Conservation (phyloP, 352 stramenopile genomes). For the Globisporangium camurandrum region DNA sequence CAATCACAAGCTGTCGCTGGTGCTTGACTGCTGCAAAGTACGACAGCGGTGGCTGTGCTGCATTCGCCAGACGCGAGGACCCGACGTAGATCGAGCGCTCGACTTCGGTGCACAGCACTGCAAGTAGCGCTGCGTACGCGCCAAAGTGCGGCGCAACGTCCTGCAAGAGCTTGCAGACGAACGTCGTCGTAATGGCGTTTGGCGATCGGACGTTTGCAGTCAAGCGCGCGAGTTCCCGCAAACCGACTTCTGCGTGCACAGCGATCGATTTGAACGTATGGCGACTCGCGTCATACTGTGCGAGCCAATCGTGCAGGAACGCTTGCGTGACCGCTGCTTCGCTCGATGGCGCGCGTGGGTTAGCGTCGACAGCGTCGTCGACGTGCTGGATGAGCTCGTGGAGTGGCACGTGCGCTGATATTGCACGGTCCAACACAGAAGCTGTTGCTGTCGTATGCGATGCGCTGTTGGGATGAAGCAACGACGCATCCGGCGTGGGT, state of each 20-base stretch:
- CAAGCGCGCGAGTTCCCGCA: conserved; percentile 51
- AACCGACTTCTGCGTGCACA: conserved; percentile 54
- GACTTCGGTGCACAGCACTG: conserved; percentile 36
- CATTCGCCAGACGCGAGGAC: too few relatives aligned
- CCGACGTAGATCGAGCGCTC: conserved; percentile 36
- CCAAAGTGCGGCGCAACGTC: conserved; percentile 53
- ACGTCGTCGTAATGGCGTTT: conserved; percentile 55
- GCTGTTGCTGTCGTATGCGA: too few relatives aligned
- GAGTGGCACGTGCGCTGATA: conserved; percentile 23
- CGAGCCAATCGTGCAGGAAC: conserved; percentile 59
- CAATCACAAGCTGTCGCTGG: conserved; percentile 44
- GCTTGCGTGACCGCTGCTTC: conserved; percentile 42
- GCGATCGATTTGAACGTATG: conserved; percentile 54
- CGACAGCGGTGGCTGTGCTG: conserved; percentile 13
- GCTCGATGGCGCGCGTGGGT: conserved; percentile 43
- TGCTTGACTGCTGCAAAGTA: conserved; percentile 68
- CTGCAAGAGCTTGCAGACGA: conserved; percentile 47
- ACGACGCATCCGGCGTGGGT: not conserved
- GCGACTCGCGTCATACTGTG: conserved; percentile 42
- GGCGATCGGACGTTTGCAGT: conserved; percentile 43
- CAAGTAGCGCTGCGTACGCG: conserved; percentile 32
- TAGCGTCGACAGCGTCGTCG: conserved; percentile 41
- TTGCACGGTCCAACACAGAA: too few relatives aligned
- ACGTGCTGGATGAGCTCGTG: conserved; percentile 48
- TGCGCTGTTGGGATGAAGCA: not conserved